A percentile compares a stretch with the other conserved stretches of the same genome.
Evolutionary conservation across 495 filamentous ascomycete species (phyloP).

Genomic region (Xylaria sp.): DNA sequence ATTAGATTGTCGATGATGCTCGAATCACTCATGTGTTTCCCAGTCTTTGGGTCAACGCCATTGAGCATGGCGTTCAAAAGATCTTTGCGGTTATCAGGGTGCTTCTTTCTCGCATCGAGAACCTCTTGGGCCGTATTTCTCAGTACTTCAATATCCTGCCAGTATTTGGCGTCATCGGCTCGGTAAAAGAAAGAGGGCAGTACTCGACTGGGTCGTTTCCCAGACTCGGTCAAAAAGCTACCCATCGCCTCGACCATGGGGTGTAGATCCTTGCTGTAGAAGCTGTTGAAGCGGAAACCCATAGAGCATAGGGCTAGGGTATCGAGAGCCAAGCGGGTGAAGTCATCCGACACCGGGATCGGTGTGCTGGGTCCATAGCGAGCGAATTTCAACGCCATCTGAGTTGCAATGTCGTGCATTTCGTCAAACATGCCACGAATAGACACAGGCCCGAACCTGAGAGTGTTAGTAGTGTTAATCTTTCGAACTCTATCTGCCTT

Average conservation of each 20-base stretch:
- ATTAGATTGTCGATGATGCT: slow-evolving; percentile 75
- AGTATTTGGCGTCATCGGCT: slow-evolving; percentile 63
- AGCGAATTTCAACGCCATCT: slow-evolving; percentile 79
- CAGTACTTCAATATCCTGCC: slow-evolving; percentile 63
- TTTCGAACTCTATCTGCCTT: slow-evolving; percentile 21
- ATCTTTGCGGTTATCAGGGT: slow-evolving; percentile 69
- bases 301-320: slow-evolving; percentile 76
- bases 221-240: slow-evolving; percentile 62
- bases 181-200: slow-evolving; percentile 60
- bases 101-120: slow-evolving; percentile 61
- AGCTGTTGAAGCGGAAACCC: slow-evolving; percentile 78
- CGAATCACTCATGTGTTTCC: slow-evolving; percentile 64
- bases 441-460: slow-evolving; percentile 69
- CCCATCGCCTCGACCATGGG: slow-evolving; percentile 73
- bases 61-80: slow-evolving; percentile 74
- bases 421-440: slow-evolving; percentile 76
- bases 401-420: slow-evolving; percentile 76
- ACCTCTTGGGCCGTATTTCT: slow-evolving; percentile 64
- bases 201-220: slow-evolving; percentile 58
- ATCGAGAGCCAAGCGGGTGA: slow-evolving; percentile 77
- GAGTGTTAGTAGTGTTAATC: slow-evolving; percentile 26
- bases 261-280: slow-evolving; percentile 70
- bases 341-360: slow-evolving; percentile 72
- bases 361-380: slow-evolving; percentile 62
- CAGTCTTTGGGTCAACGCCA: slow-evolving; percentile 71